Conservation (phyloP, 805 yeast species). For the Candida rishiriensis region DNA sequence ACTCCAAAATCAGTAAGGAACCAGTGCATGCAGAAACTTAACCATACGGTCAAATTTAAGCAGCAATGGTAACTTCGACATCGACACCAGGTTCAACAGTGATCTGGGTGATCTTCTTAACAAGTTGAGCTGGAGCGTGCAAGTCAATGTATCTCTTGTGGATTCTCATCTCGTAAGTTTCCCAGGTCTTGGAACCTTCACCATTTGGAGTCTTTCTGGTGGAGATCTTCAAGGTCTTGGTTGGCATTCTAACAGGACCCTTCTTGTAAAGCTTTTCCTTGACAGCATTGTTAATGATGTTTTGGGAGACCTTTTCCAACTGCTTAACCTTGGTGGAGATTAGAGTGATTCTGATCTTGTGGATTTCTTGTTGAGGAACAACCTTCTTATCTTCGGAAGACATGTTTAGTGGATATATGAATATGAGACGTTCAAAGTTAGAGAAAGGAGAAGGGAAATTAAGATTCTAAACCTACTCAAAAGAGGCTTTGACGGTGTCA, state of each 20-base stretch:
- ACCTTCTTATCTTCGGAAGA: slow-evolving; percentile 84
- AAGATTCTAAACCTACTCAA: no score
- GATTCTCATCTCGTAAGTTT: slow-evolving; percentile 98
- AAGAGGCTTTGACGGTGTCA: no score
- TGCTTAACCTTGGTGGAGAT: slow-evolving; percentile 98
- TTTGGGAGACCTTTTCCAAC: slow-evolving; percentile 92
- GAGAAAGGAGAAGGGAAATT: slow-evolving; percentile 2
- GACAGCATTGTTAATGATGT: slow-evolving; percentile 85
- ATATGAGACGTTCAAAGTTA: slow-evolving; percentile 35
- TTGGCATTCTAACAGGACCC: slow-evolving; percentile 99
- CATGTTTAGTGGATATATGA: slow-evolving; percentile 41
- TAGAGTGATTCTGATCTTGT: slow-evolving; percentile 98
- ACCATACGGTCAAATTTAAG: slow-evolving; percentile 38
- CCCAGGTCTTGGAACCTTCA: slow-evolving; percentile 99
- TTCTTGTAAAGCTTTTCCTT: slow-evolving; percentile 80
- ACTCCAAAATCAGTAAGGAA: not conserved
- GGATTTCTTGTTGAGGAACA: slow-evolving; percentile 76
- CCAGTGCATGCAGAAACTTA: not conserved
- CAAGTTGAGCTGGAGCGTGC: slow-evolving; percentile 91
- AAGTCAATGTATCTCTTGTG: slow-evolving; percentile 99
- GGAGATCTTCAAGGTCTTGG: slow-evolving; percentile 95
- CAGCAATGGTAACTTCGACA: slow-evolving; percentile 90
- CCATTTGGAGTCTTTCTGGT: slow-evolving; percentile 99
- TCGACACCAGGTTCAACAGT: slow-evolving; percentile 99
- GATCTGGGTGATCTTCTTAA: slow-evolving; percentile 95